Evolutionary conservation across 441 rosid genomes (phyloP).

Genomic region (Erodium texanum): DNA sequence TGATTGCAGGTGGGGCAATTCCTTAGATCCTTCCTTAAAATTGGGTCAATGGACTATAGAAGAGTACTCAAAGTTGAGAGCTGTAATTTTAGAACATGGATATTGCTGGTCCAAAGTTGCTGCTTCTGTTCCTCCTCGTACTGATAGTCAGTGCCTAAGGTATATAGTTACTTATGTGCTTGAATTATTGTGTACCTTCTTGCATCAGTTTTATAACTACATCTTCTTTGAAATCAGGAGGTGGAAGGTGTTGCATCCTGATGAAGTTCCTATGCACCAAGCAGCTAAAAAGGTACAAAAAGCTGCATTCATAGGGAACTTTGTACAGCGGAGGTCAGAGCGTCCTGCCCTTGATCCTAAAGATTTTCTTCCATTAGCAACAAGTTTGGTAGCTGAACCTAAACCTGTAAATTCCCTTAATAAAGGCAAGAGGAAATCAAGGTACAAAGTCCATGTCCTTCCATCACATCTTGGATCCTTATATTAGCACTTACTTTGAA

Average conservation of each 20-base stretch:
- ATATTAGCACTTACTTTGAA: not conserved
- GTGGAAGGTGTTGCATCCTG: conserved; percentile 58
- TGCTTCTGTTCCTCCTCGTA: conserved; percentile 47
- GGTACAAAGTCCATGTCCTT: conserved; percentile 27
- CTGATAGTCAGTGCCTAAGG: conserved; percentile 79
- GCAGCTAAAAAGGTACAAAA: conserved; percentile 44
- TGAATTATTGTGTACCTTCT: not conserved
- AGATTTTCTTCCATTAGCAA: conserved; percentile 41
- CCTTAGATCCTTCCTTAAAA: conserved; percentile 62
- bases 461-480: conserved; percentile 12
- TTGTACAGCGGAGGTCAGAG: conserved; percentile 71
- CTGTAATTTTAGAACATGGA: conserved; percentile 51
- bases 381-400: conserved; percentile 27
- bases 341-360: conserved; percentile 57
- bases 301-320: conserved; percentile 49
- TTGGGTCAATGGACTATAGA: conserved; percentile 56
- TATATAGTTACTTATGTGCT: conserved; percentile 19
- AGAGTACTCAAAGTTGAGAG: conserved; percentile 64
- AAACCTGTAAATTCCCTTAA: conserved; percentile 18
- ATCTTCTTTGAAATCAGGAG: conserved; percentile 39
- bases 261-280: conserved; percentile 50
- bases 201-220: not conserved
- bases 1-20: conserved; percentile 65
- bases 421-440: conserved; percentile 34
- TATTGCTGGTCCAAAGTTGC: conserved; percentile 78